Evolutionary conservation across 2,329 filamentous ascomycete genomes (phyloP), one percentile per base, ranked within the genome.

Genomic region (Ophiostoma australiae): DNA sequence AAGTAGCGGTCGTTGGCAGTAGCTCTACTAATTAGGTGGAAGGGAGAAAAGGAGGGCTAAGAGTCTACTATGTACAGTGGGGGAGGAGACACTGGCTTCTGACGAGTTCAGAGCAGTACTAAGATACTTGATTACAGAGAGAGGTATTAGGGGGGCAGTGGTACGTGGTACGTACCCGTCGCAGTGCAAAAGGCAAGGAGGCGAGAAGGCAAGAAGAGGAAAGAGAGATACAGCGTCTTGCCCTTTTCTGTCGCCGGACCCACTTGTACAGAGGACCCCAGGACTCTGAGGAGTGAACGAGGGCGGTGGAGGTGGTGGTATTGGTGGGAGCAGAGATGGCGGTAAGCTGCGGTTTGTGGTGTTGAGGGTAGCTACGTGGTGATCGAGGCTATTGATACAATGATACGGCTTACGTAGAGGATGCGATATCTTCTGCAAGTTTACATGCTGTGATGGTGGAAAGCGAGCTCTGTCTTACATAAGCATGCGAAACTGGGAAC

Each of bases 1-100:
- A 63, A 63, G 23, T 63, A 63, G 58, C 58, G 58, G 58, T 63
- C 58, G 58, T 63, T 63, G 58, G 52, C 52, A 48, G 52, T 48
- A 48, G 44, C 44, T 48, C 52, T 10, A 27, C 52, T 10, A 27
- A 33, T 15, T 33, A 17, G 55, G 55, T 61, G 55, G 15, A 63
- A 63, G 58, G 58, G 58, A 63, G 58, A 33, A 63, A 63, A 63
- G 27, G 27, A 58, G 52, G 52, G 52, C n/a, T 52, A 10, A 23
- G 48, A n/a, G 48, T 27, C 39, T 41, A 41, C 37, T 39, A 11
- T 11, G 37, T 39, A 39, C n/a, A 27, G 52, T 27, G 52, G 52
- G 52, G 23, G 23, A 27, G 23, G 52, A 17, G 13, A 48, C n/a
- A 23, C 48, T 11, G 48, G 10, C 39, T 41, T 41, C 37, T 31